Conservation (phyloP, 331 rosid species). For the Ulmus americana region DNA sequence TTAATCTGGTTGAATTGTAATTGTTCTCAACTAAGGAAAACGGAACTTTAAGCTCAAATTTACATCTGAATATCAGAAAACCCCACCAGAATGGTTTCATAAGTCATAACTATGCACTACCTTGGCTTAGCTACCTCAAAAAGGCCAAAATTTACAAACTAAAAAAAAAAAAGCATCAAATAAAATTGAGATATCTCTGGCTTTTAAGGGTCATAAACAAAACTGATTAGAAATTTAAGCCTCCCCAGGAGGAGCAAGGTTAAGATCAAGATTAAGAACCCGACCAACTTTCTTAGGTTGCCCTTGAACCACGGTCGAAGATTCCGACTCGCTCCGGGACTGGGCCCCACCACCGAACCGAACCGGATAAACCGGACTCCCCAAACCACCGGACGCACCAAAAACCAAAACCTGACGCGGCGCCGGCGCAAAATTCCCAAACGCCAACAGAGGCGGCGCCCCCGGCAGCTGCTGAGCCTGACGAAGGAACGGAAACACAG, state of each 20-base stretch:
- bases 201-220: background rate
- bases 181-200: too few species aligned
- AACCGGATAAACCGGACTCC: slow-evolving; percentile 5
- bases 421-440: background rate
- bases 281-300: slow-evolving; percentile 12
- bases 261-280: slow-evolving; percentile 56
- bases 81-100: too few species aligned
- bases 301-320: slow-evolving; percentile 69
- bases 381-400: slow-evolving; percentile 33
- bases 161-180: too few species aligned
- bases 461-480: slow-evolving; percentile 23
- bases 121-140: too few species aligned
- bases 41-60: too few species aligned
- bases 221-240: slow-evolving; percentile 28
- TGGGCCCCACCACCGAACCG: background rate
- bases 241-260: slow-evolving; percentile 45
- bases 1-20: too few species aligned
- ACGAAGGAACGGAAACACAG: slow-evolving; percentile 48
- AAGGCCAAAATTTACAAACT: too few species aligned
- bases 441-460: slow-evolving; percentile 20
- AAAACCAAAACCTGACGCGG: slow-evolving; percentile 30
- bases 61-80: too few species aligned
- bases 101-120: too few species aligned
- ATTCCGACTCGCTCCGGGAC: slow-evolving; percentile 64
- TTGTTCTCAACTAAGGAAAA: too few species aligned